Percentiles rank a stretch among this genome's conserved stretches.
phyloP scores from a whole-genome alignment of 345 rosid species.

The Acer saccharum region DNA sequence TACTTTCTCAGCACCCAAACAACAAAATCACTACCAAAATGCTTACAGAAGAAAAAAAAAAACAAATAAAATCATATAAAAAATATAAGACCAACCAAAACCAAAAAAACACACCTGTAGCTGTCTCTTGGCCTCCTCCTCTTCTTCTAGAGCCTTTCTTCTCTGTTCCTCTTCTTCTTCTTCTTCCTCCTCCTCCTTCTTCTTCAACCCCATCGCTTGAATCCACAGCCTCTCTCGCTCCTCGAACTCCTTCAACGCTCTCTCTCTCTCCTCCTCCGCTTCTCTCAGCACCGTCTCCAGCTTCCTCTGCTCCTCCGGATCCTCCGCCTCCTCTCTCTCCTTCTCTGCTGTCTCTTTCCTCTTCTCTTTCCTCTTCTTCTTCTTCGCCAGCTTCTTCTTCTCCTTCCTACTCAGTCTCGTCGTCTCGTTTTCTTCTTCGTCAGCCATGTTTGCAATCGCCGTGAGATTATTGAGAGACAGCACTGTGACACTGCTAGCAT shows the following conservation, averaged over 20 bases:
- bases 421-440: slow-evolving; percentile 18
- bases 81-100: background rate
- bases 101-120: slow-evolving; percentile 2
- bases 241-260: slow-evolving; percentile 68
- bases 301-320: slow-evolving; percentile 67
- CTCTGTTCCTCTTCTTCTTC: slow-evolving; percentile 47
- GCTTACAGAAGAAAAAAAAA: background rate
- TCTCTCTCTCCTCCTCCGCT: slow-evolving; percentile 58
- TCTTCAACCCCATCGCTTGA: slow-evolving; percentile 65
- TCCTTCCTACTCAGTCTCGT: slow-evolving; percentile 52
- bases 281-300: slow-evolving; percentile 55
- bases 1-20: slow-evolving; percentile 2
- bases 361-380: slow-evolving; percentile 66
- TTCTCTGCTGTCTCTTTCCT: slow-evolving; percentile 72
- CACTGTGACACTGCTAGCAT: too few relatives aligned
- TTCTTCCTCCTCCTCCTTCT: slow-evolving; percentile 38
- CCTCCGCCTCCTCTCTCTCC: slow-evolving; percentile 64
- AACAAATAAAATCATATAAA: background rate
- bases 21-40: background rate
- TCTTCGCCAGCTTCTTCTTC: slow-evolving; percentile 80
- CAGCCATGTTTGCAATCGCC: background rate
- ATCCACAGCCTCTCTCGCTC: slow-evolving; percentile 77
- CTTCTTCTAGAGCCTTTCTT: slow-evolving; percentile 38
- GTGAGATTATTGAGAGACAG: too few relatives aligned
- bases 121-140: slow-evolving; percentile 25